A percentile compares a stretch with the other conserved stretches of the same genome.
phyloP scores from a whole-genome alignment of 1,139 yeast genomes.

The Blastobotrys raffinosifermentans region DNA sequence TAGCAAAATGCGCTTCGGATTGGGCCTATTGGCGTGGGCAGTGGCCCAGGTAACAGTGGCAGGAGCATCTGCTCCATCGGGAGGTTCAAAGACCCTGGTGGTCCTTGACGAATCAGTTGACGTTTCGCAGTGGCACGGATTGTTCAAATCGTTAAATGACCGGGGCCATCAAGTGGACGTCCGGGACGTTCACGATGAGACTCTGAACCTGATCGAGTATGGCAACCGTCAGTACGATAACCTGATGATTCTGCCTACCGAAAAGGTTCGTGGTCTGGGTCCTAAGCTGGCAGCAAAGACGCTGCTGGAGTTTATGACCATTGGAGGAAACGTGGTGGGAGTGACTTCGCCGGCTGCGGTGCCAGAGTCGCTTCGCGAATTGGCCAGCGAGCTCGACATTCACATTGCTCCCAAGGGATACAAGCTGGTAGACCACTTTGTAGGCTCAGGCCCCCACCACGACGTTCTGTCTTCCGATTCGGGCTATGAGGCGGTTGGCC shows the following conservation, averaged over 20 bases:
- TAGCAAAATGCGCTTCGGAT: too few relatives aligned
- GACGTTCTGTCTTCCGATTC: conserved; percentile 12
- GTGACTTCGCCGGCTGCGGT: conserved; percentile 52
- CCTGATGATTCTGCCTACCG: conserved; percentile 48
- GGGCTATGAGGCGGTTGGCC: conserved; percentile 23
- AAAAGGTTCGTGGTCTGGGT: conserved; percentile 36
- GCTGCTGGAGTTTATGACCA: conserved; percentile 50
- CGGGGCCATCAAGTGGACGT: conserved; percentile 32
- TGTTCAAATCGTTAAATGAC: conserved; percentile 28
- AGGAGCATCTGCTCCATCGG: conserved; percentile 1
- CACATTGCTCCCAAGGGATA: conserved; percentile 76
- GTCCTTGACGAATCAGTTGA: conserved; percentile 21
- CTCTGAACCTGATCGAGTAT: conserved; percentile 36
- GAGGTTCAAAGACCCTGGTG: conserved; percentile 20
- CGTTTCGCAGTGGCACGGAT: conserved; percentile 27
- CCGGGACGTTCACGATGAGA: conserved; percentile 27
- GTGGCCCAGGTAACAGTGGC: too few relatives aligned
- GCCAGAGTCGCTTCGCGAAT: conserved; percentile 62
- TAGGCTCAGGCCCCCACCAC: conserved; percentile 27
- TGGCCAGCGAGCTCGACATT: conserved; percentile 76
- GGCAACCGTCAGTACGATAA: conserved; percentile 47
- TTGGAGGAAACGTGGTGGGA: conserved; percentile 71
- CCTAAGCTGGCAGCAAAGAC: conserved; percentile 38
- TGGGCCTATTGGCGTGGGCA: too few relatives aligned
- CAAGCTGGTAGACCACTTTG: conserved; percentile 62